Evolutionary conservation across 257 asterid genomes (phyloP), one percentile per base, ranked within the genome.

Genomic region (Euphrasia confusa): DNA sequence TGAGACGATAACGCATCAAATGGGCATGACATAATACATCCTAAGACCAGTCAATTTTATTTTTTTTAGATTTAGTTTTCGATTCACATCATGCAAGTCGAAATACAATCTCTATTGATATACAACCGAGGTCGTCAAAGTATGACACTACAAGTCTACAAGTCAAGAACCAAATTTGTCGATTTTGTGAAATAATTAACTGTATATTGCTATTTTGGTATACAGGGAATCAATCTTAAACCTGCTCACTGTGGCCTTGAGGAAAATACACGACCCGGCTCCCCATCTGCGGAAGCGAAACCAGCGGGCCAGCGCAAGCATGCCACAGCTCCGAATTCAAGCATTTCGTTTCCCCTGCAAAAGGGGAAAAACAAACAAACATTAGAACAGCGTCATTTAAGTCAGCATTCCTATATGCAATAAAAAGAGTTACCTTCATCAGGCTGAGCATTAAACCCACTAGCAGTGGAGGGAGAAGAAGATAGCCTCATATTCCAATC

Each of bases 211-310:
- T 50, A n/a, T 14, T 50, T 30, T 30, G 33, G 42, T 26, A 5
- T 9, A 42, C 37, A 13, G 35, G 63, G 5, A 18, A 44, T 10
- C 54, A 32, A 60, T 30, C n/a, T 7, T 1, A 28, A 65, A 90
- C 98, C 95, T 87, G 96, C 78, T 85, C 96, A 66, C 98, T 90
- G 44, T 90, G 97, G 61, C 97, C 97, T 78, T 90, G 97, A 64
- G 95, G 95, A 60, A 89, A 89, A 72, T 89, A 89, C 66, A 86
- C 95, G 10, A 89, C 94, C 17, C 97, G 80, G 74, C 98, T 88
- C 60, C 96, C 96, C 10, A 90, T 66, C 48, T 78, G 86, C 4
- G 96, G 98, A 65, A 90, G 94, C 2, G 98, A 85, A 54, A 90
- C 95, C 65, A 90, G 70, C 2, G 96, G 98, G 39, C 97, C 97